Evolutionary conservation across 306 rosid species (phyloP).

Genomic region (Vigna reflexopilosa): DNA sequence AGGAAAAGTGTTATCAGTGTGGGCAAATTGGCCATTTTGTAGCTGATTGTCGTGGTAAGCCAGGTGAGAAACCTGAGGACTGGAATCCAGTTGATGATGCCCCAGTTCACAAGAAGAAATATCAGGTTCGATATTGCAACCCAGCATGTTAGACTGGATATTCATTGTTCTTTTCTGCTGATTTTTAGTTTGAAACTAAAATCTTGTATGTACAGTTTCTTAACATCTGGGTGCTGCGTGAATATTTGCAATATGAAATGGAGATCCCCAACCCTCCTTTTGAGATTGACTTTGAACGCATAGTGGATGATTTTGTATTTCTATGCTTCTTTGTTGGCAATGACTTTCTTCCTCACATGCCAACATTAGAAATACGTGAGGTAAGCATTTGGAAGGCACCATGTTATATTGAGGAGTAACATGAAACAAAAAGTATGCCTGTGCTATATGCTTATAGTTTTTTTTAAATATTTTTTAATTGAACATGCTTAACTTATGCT

Average conservation of each 20-base stretch:
- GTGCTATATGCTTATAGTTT: slow-evolving; percentile 35
- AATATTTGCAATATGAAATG: slow-evolving; percentile 84
- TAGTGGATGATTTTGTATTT: slow-evolving; percentile 90
- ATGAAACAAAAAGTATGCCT: slow-evolving; percentile 32
- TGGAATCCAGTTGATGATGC: slow-evolving; percentile 73
- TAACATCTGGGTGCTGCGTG: slow-evolving; percentile 88
- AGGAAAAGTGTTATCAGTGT: slow-evolving; percentile 84
- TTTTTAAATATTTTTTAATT: background rate
- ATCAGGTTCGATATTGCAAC: slow-evolving; percentile 72
- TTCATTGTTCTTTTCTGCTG: slow-evolving; percentile 37
- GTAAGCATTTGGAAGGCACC: slow-evolving; percentile 56
- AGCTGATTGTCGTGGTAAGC: slow-evolving; percentile 85
- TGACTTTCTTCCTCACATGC: slow-evolving; percentile 98
- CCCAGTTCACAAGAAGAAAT: slow-evolving; percentile 91
- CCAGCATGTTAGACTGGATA: slow-evolving; percentile 35
- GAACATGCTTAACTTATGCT: background rate
- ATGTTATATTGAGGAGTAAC: slow-evolving; percentile 36
- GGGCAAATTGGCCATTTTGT: slow-evolving; percentile 97
- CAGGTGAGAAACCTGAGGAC: slow-evolving; percentile 60
- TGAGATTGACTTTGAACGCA: slow-evolving; percentile 73
- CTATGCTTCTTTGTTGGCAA: slow-evolving; percentile 91
- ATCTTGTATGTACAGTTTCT: slow-evolving; percentile 66
- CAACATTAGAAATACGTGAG: slow-evolving; percentile 95
- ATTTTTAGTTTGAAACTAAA: slow-evolving; percentile 38
- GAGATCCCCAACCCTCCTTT: slow-evolving; percentile 79